phyloP scores from a whole-genome alignment of 441 rosid genomes.

The Euphorbia schlechtendalii region DNA sequence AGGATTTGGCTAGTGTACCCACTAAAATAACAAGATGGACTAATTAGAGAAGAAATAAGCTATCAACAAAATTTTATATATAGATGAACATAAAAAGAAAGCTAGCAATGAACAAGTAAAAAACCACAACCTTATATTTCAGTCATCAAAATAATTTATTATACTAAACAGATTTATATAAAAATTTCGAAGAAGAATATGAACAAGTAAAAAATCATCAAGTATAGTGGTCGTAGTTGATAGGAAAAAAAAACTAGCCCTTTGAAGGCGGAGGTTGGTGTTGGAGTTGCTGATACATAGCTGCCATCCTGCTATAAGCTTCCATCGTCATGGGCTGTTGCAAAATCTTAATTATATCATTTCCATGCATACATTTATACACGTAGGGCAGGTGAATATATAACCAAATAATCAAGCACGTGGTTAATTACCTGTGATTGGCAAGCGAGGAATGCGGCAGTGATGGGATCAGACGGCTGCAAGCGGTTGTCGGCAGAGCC shows the following conservation, averaged over 20 bases:
- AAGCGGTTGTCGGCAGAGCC: conserved; percentile 29
- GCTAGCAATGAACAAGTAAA: not conserved
- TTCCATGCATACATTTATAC: no score
- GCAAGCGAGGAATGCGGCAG: conserved; percentile 62
- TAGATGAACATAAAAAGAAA: not conserved
- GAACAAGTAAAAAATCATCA: not conserved
- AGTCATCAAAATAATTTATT: not conserved
- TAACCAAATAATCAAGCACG: no score
- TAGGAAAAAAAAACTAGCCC: conserved; percentile 21
- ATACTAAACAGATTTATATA: not conserved
- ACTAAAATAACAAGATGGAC: no score
- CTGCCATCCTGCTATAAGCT: conserved; percentile 68
- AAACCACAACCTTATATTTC: not conserved
- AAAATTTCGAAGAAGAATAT: not conserved
- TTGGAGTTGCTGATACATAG: conserved; percentile 65
- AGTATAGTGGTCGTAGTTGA: not conserved
- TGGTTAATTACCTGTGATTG: conserved; percentile 60
- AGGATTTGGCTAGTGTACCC: no score
- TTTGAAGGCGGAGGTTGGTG: conserved; percentile 55
- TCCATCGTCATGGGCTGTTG: conserved; percentile 80
- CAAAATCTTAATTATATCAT: no score
- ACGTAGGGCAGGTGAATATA: no score
- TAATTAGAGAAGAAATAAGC: not conserved
- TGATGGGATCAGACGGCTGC: conserved; percentile 49
- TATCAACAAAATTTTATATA: not conserved